phyloP scores from a whole-genome alignment of 805 yeast species.

The Saturnispora sanitii region DNA sequence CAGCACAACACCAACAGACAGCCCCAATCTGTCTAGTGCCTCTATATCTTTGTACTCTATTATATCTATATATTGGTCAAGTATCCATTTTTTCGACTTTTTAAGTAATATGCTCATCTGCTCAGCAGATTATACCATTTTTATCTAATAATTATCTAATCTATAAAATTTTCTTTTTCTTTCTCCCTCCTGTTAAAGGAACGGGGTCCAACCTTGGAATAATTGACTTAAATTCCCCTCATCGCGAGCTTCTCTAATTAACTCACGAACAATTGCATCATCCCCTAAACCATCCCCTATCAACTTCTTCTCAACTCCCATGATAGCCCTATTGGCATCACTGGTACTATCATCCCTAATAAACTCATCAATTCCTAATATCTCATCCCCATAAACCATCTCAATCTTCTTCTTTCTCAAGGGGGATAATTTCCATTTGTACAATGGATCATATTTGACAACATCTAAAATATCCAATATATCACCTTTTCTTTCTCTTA shows the following conservation, averaged over 20 bases:
- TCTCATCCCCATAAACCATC: slow-evolving; percentile 21
- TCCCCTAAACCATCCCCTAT: slow-evolving; percentile 57
- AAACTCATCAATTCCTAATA: slow-evolving; percentile 14
- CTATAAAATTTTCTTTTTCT: too few species aligned
- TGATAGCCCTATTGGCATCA: slow-evolving; percentile 75
- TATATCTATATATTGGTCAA: background rate
- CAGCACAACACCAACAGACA: background rate
- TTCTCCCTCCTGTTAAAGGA: slow-evolving; percentile 33
- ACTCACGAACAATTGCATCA: slow-evolving; percentile 76
- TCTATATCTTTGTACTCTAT: background rate
- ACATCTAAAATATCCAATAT: slow-evolving; percentile 80
- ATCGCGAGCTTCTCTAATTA: slow-evolving; percentile 69
- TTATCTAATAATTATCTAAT: too few species aligned
- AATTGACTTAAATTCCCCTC: slow-evolving; percentile 59
- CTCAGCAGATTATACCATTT: too few species aligned
- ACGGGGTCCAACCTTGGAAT: slow-evolving; percentile 81
- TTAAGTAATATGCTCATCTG: too few species aligned
- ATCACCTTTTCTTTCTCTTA: slow-evolving; percentile 55
- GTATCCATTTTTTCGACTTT: too few species aligned
- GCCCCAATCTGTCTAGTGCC: too few species aligned
- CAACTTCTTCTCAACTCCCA: slow-evolving; percentile 62
- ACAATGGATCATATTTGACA: slow-evolving; percentile 83
- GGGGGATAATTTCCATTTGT: slow-evolving; percentile 85
- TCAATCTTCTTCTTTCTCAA: slow-evolving; percentile 48
- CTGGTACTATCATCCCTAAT: slow-evolving; percentile 30